phyloP scores from a whole-genome alignment of 2,329 filamentous ascomycete species.

The Penicillium frequentans region DNA sequence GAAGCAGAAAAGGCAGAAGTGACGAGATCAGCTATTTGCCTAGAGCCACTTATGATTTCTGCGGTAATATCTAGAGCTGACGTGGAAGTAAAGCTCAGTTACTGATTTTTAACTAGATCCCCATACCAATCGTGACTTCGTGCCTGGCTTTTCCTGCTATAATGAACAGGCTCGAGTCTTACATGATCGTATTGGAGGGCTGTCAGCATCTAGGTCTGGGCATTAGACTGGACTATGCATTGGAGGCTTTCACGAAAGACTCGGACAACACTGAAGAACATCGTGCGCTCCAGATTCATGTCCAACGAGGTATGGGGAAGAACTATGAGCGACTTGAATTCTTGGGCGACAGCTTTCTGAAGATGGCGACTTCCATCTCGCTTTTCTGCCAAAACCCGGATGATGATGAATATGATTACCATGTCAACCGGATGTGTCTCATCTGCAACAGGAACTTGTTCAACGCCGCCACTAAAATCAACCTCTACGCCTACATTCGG shows the following conservation, averaged over 20 bases:
- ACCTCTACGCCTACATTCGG: conserved; percentile 72
- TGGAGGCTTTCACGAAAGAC: conserved; percentile 92
- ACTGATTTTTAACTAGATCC: conserved; percentile 54
- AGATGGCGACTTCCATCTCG: conserved; percentile 91
- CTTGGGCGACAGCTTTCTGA: conserved; percentile 88
- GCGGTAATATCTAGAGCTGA: conserved; percentile 55
- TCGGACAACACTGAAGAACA: conserved; percentile 80
- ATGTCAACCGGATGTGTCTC: conserved; percentile 86
- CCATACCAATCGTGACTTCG: conserved; percentile 68
- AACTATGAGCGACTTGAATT: conserved; percentile 97
- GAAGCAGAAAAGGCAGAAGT: conserved; percentile 51
- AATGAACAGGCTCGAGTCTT: conserved; percentile 78
- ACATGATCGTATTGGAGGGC: conserved; percentile 76
- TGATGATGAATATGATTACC: conserved; percentile 80
- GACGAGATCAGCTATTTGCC: conserved; percentile 66
- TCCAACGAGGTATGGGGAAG: conserved; percentile 82
- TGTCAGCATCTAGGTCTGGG: conserved; percentile 64
- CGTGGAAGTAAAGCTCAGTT: background rate
- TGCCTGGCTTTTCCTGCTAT: conserved; percentile 78
- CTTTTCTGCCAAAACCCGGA: conserved; percentile 75
- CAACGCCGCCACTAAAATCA: conserved; percentile 67
- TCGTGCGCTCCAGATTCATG: conserved; percentile 65
- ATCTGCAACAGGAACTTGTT: conserved; percentile 91
- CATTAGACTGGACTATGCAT: conserved; percentile 67
- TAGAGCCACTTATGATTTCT: conserved; percentile 76